Conservation (phyloP, 139 green algal genomes). For the Limnomonas spitsbergensis region DNA sequence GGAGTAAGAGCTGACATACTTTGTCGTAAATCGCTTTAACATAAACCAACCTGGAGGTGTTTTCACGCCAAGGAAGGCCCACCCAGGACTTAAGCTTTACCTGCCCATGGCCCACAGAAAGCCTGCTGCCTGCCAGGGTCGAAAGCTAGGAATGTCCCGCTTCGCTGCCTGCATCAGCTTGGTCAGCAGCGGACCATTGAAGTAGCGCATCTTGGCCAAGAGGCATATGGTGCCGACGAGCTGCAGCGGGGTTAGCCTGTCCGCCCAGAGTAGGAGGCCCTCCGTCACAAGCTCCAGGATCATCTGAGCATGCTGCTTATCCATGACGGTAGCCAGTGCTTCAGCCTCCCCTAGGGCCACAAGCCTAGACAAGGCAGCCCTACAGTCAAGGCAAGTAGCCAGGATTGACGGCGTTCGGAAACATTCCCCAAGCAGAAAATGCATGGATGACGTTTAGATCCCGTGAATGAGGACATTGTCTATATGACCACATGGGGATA, state of each 20-base stretch:
- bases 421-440: background rate
- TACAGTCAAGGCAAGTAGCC: background rate
- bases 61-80: too few species aligned
- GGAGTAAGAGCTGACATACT: too few species aligned
- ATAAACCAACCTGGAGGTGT: too few species aligned
- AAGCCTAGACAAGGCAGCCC: background rate
- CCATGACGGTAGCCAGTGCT: background rate
- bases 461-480: too few species aligned
- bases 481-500: too few species aligned
- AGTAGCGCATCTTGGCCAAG: background rate
- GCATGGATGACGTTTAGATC: background rate
- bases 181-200: background rate
- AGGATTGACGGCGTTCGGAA: background rate
- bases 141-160: background rate
- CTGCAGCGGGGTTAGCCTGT: background rate
- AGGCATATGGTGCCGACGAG: background rate
- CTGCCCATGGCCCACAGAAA: constrained; percentile 7
- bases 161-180: background rate
- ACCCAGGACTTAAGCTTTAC: background rate
- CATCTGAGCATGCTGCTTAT: background rate
- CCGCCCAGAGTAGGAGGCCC: background rate
- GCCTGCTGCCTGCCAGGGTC: background rate
- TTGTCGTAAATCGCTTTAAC: too few species aligned
- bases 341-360: background rate
- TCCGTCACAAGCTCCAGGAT: background rate